Percentiles rank a stretch among this genome's conserved stretches.
These are phyloP conservation scores for Anastatica hierochuntica DNA, from an alignment of 345 rosid genomes.

Conservation along the genomic window DNA sequence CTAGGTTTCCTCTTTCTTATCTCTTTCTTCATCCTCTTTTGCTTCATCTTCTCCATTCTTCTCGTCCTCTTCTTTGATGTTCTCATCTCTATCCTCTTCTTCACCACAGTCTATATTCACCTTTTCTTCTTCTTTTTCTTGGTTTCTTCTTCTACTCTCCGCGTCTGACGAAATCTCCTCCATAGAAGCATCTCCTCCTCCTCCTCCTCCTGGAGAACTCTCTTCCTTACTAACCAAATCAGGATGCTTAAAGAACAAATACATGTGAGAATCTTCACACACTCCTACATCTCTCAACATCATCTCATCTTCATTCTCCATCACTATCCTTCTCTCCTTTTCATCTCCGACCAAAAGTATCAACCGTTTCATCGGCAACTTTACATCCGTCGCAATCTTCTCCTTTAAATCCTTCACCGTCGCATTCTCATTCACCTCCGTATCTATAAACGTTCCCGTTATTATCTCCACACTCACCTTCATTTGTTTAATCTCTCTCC, in stretches of 20 bases:
- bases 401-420: conserved; percentile 47
- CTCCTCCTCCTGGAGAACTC: conserved; percentile 2
- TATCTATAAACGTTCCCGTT: conserved; percentile 46
- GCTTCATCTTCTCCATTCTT: background rate
- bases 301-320: conserved; percentile 28
- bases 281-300: conserved; percentile 40
- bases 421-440: conserved; percentile 38
- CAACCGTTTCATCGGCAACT: conserved; percentile 42
- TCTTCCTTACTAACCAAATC: conserved; percentile 18
- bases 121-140: background rate
- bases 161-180: conserved; percentile 19
- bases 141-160: conserved; percentile 1
- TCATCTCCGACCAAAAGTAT: conserved; percentile 32
- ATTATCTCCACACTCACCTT: conserved; percentile 58
- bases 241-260: conserved; percentile 43
- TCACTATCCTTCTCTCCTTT: conserved; percentile 9
- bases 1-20: background rate
- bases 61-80: background rate
- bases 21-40: background rate
- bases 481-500: conserved; percentile 31
- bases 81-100: background rate
- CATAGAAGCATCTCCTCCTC: background rate
- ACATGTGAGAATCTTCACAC: conserved; percentile 45
- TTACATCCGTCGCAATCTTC: conserved; percentile 39
- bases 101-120: background rate